phyloP scores from a whole-genome alignment of 768 basidiomycete genomes.

The Suillus ampliporus region DNA sequence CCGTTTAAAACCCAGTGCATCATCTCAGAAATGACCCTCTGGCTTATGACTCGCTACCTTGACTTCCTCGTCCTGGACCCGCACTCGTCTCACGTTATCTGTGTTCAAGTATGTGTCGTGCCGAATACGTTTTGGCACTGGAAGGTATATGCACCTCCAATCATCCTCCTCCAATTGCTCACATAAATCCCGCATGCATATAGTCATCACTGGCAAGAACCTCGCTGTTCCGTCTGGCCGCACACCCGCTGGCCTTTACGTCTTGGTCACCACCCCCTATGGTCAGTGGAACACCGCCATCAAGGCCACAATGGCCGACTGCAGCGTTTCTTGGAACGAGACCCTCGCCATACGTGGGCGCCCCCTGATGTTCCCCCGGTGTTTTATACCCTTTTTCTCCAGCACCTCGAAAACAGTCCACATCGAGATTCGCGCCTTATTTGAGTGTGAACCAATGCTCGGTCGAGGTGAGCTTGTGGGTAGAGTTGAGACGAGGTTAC shows the following conservation, averaged over 20 bases:
- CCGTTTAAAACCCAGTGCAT: too few relatives aligned
- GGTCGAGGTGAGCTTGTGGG: neutral
- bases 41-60: too few relatives aligned
- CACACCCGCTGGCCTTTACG: neutral
- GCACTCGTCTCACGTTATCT: neutral
- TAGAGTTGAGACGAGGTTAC: neutral
- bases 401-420: neutral
- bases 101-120: neutral
- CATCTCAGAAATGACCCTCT: too few relatives aligned
- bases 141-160: neutral
- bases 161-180: neutral
- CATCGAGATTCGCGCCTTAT: neutral
- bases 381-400: neutral
- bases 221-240: neutral
- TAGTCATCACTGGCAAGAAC: neutral
- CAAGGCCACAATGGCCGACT: neutral
- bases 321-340: neutral
- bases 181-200: neutral
- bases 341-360: neutral
- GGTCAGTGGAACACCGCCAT: neutral
- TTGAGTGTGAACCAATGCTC: neutral
- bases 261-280: neutral
- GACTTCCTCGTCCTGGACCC: too few relatives aligned
- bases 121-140: neutral
- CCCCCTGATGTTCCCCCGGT: neutral